Conservation (phyloP, 208 protist species). For the Wallacemonas sp. region DNA sequence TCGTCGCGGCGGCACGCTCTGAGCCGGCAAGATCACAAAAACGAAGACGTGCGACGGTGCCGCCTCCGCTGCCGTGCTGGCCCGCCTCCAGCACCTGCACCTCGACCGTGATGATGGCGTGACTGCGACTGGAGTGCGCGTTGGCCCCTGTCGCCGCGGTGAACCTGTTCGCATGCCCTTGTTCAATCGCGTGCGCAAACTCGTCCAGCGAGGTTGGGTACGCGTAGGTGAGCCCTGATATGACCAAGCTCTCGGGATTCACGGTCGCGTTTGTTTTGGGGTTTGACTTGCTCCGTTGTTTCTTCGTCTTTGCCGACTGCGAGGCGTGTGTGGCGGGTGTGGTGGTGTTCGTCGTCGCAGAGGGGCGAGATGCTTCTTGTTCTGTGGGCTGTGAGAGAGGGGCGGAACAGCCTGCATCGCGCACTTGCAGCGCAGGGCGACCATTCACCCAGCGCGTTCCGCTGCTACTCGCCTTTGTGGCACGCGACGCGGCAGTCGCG, state of each 20-base stretch:
- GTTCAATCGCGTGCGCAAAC: constrained; percentile 58
- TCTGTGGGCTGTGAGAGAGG: not conserved
- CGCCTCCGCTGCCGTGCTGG: constrained; percentile 9
- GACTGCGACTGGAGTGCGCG: constrained; percentile 83
- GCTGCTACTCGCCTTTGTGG: not conserved
- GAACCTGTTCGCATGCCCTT: constrained; percentile 74
- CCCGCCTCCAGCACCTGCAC: constrained; percentile 49
- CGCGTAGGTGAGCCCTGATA: constrained; percentile 63
- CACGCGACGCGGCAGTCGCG: not conserved
- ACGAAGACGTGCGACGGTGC: constrained; percentile 77
- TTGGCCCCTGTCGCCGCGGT: constrained; percentile 76
- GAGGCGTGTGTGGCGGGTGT: not conserved
- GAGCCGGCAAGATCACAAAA: constrained; percentile 90
- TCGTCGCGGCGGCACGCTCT: constrained; percentile 83
- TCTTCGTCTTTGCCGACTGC: not conserved
- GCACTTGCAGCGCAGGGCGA: constrained; percentile 52
- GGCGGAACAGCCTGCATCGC: constrained; percentile 21
- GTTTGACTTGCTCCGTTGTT: not conserved
- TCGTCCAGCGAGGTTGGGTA: constrained; percentile 61
- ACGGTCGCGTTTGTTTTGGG: not conserved
- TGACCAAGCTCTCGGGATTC: constrained; percentile 42
- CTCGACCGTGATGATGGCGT: constrained; percentile 88
- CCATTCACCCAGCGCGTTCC: constrained; percentile 14
- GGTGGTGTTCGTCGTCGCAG: not conserved
- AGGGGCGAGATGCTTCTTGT: not conserved